Conservation (phyloP, 805 yeast genomes). For the Ogataea nitratoaversa region DNA sequence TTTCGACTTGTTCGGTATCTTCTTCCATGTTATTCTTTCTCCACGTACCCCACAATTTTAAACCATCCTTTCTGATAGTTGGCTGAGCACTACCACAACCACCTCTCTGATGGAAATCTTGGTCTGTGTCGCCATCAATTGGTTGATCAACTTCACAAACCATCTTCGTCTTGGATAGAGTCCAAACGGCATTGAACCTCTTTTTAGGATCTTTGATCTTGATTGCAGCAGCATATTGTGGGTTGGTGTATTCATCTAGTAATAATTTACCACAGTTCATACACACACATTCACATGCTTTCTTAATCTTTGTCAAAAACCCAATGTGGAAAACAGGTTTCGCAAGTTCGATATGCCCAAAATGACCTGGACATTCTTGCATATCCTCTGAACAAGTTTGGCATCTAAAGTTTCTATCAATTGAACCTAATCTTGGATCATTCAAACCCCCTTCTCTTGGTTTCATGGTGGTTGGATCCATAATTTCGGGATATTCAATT, state of each 20-base stretch:
- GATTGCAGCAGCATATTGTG: conserved; percentile 81
- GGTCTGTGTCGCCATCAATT: conserved; percentile 47
- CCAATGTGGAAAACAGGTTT: conserved; percentile 99
- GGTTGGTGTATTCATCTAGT: conserved; percentile 72
- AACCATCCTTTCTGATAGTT: conserved; percentile 89
- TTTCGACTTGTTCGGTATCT: conserved; percentile 87
- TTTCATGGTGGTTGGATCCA: conserved; percentile 93
- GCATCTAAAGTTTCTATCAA: conserved; percentile 95
- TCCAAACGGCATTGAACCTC: conserved; percentile 96
- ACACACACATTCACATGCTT: conserved; percentile 93
- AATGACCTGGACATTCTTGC: conserved; percentile 99
- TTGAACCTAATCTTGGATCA: conserved; percentile 95
- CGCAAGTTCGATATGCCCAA: conserved; percentile 97
- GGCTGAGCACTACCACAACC: conserved; percentile 99
- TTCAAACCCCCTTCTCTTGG: conserved; percentile 96
- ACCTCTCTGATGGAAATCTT: conserved; percentile 55
- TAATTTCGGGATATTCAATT: conserved; percentile 98
- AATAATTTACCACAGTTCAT: conserved; percentile 97
- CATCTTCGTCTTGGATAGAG: conserved; percentile 84
- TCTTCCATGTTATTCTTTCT: conserved; percentile 74
- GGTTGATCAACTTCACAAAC: conserved; percentile 91
- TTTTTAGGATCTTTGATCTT: conserved; percentile 91
- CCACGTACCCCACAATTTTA: conserved; percentile 98
- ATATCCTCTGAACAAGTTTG: conserved; percentile 99
- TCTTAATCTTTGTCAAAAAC: conserved; percentile 87